phyloP scores from a whole-genome alignment of 2,329 filamentous ascomycete species.

The Emydomyces testavorans region DNA sequence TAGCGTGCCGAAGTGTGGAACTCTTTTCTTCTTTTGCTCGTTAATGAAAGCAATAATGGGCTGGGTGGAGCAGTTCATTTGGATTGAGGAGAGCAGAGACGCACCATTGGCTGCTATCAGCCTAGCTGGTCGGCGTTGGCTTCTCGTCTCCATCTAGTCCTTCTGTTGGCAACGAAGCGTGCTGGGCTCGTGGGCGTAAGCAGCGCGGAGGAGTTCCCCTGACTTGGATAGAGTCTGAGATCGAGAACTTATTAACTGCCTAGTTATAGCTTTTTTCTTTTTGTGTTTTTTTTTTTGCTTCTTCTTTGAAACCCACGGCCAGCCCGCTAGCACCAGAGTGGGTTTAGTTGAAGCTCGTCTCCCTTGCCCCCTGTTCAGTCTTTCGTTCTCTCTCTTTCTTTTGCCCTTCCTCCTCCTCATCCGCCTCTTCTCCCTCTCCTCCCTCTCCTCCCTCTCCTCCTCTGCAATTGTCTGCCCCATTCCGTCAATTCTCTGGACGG shows the following conservation, averaged over 20 bases:
- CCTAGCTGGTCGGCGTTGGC: background rate
- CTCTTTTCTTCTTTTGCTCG: conserved; percentile 15
- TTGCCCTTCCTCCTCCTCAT: conserved; percentile 1
- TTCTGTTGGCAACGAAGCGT: too few species aligned
- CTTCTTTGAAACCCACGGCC: background rate
- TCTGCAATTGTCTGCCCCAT: too few species aligned
- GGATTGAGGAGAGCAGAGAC: background rate
- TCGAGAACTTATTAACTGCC: too few species aligned
- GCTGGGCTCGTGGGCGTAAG: background rate
- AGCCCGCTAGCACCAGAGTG: background rate
- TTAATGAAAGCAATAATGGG: background rate
- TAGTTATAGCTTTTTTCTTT: background rate
- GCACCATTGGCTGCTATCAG: background rate
- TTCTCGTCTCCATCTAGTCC: too few species aligned
- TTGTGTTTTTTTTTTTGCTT: background rate
- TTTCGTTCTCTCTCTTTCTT: conserved; percentile 2
- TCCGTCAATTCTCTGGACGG: conserved; percentile 14
- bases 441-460: background rate
- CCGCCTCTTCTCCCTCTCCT: background rate
- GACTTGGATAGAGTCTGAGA: too few species aligned
- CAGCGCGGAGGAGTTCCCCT: background rate
- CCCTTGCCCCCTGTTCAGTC: background rate
- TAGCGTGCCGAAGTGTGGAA: conserved; percentile 4
- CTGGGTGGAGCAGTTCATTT: background rate
- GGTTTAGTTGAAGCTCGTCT: background rate